A percentile compares a stretch with the other conserved stretches of the same genome.
phyloP scores from a whole-genome alignment of 768 basidiomycete species.

The Psilocybe sp. region DNA sequence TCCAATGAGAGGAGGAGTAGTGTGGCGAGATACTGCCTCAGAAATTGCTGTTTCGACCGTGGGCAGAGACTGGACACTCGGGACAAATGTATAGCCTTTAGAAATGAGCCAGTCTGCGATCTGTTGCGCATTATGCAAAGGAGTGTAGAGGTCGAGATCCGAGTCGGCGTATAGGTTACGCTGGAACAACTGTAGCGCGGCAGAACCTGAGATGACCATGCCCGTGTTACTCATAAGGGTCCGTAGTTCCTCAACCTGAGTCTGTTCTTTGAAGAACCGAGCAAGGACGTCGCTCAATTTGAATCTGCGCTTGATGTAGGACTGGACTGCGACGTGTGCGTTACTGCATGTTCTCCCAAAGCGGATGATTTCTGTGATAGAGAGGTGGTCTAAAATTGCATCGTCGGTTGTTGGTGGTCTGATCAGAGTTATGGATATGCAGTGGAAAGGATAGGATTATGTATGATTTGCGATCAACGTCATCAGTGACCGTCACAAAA shows the following conservation, averaged over 20 bases:
- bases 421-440: neutral
- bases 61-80: neutral
- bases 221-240: neutral
- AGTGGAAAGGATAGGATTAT: neutral
- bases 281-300: neutral
- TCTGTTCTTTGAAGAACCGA: neutral
- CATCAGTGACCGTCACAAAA: too few species aligned
- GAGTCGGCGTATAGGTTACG: neutral
- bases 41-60: neutral
- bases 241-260: too few species aligned
- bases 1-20: neutral
- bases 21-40: neutral
- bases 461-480: too few species aligned
- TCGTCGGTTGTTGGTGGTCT: conserved; percentile 1
- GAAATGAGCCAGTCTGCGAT: neutral
- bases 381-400: neutral
- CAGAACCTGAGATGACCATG: neutral
- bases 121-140: neutral
- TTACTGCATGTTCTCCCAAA: neutral
- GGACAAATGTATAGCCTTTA: neutral
- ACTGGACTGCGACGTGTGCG: neutral
- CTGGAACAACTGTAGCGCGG: neutral
- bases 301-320: neutral
- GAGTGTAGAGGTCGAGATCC: neutral
- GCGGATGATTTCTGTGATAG: neutral